Base-by-base conservation (phyloP, 352 stramenopile genomes). In the Phytophthora hibernalis region DNA sequence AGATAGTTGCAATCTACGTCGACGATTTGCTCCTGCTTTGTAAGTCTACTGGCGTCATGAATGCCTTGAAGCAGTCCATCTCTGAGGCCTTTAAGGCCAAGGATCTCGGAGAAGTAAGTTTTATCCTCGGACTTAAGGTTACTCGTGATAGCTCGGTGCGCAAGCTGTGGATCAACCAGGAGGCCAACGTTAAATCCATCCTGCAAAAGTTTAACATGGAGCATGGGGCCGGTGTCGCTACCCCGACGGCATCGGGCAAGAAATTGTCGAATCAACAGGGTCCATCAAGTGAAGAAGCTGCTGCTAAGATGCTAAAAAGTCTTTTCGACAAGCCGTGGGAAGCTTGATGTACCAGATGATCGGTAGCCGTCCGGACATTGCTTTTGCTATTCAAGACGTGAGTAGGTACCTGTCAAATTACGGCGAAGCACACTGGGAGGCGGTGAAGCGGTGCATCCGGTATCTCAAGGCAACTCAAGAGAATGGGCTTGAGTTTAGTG, bases 291-390 rank as follows among this genome's bases (percentile, higher is more conserved):
- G n/a, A n/a, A n/a, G n/a, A 31, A 22, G 53, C 37, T 1, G 62
- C 45, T 5, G 49, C 30, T 0, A 21, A 65, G 7, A 65, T 62
- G 40, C 5, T 30, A 22, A 20, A 1, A 70, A 67, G 21, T 60
- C 66, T 0, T 74, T 61, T 13, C 16, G 55, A 4, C 26, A 74
- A 30, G 61, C 60, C 2, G 56, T 74, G 0, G 55, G 54, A 9
- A 70, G 55, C 16, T 16, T 74, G 5, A 70, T 74, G 61, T 63
- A 67, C 28, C 30, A 54, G 20, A 62, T 74, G 65, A 65, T 74
- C 30, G n/a, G n/a, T n/a, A n/a, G n/a, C n/a, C n/a, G n/a, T n/a
- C n/a, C n/a, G n/a, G n/a, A n/a, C n/a, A n/a, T n/a, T n/a, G n/a
- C n/a, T n/a, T n/a, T n/a, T n/a, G n/a, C n/a, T n/a, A n/a, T n/a